A percentile compares a stretch with the other conserved stretches of the same genome.
Evolutionary conservation across 768 basidiomycete species (phyloP).

Genomic region (Inosperma sp.): DNA sequence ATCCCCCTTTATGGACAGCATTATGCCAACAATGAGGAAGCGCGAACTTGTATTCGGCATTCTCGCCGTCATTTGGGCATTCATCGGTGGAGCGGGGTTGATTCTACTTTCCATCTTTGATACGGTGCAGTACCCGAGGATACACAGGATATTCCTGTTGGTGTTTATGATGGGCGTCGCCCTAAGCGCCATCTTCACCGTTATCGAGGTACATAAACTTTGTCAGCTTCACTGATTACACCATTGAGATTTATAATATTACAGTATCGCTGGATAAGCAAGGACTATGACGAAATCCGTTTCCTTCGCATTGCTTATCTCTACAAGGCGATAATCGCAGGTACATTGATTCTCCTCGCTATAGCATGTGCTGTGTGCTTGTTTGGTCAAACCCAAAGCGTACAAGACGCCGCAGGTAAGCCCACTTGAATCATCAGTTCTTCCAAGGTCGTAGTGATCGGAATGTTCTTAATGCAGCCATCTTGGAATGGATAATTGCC

Average conservation of each 20-base stretch:
- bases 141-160: constrained; percentile 60
- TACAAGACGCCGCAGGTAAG: constrained; percentile 48
- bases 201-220: constrained; percentile 55
- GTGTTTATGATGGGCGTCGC: constrained; percentile 71
- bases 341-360: constrained; percentile 52
- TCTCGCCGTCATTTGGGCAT: constrained; percentile 57
- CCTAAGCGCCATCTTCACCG: constrained; percentile 69
- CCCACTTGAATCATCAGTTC: background rate
- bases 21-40: too few relatives aligned
- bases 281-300: constrained; percentile 43
- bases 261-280: constrained; percentile 63
- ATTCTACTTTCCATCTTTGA: constrained; percentile 71
- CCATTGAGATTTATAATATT: background rate
- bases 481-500: constrained; percentile 71
- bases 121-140: constrained; percentile 45
- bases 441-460: background rate
- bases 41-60: constrained; percentile 51
- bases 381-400: constrained; percentile 26
- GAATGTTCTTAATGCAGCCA: constrained; percentile 40
- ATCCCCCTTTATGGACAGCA: too few relatives aligned
- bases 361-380: constrained; percentile 59
- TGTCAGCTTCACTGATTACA: too few relatives aligned
- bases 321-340: constrained; percentile 57
- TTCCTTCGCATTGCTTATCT: constrained; percentile 52
- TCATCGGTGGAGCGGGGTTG: constrained; percentile 61